Conservation (phyloP, 2,329 filamentous ascomycete species). For the Talaromyces sp. region DNA sequence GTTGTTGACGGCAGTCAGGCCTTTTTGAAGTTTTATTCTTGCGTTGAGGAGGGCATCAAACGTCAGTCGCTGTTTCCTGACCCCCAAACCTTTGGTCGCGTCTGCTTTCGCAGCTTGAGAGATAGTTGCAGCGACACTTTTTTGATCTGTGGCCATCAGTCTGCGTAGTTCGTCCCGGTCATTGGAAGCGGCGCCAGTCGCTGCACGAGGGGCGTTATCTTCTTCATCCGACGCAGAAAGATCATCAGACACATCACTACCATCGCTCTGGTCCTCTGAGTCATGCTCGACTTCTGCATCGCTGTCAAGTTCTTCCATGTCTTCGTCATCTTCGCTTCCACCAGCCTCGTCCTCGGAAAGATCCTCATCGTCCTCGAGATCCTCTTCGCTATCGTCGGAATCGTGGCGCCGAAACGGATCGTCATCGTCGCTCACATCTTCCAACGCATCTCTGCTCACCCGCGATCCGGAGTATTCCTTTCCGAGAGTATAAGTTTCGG, state of each 20-base stretch:
- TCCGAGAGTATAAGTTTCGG: slow-evolving; percentile 63
- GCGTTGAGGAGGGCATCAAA: slow-evolving; percentile 88
- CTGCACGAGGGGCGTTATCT: slow-evolving; percentile 17
- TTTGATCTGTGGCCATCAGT: slow-evolving; percentile 63
- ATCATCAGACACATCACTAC: slow-evolving; percentile 26
- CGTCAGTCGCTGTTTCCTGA: slow-evolving; percentile 75
- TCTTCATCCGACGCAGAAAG: slow-evolving; percentile 22
- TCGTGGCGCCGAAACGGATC: slow-evolving; percentile 34
- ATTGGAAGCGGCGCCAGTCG: slow-evolving; percentile 19
- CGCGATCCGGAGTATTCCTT: slow-evolving; percentile 73
- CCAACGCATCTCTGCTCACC: slow-evolving; percentile 64
- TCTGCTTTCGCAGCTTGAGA: slow-evolving; percentile 67
- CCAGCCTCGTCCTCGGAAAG: slow-evolving; percentile 8
- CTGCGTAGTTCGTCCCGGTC: slow-evolving; percentile 58
- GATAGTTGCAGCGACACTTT: slow-evolving; percentile 58
- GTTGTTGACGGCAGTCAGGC: slow-evolving; percentile 69
- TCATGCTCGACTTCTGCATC: slow-evolving; percentile 17
- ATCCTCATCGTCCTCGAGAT: slow-evolving; percentile 21
- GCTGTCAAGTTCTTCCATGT: background rate
- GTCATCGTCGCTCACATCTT: slow-evolving; percentile 48
- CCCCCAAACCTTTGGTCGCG: slow-evolving; percentile 75
- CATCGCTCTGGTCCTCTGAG: slow-evolving; percentile 17
- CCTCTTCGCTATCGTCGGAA: slow-evolving; percentile 28
- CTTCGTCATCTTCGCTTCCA: slow-evolving; percentile 5
- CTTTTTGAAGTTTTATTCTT: slow-evolving; percentile 89